Percentiles rank a stretch among this genome's conserved stretches.
Evolutionary conservation across 768 basidiomycete species (phyloP).

Genomic region (Cystofilobasidium capitatum): DNA sequence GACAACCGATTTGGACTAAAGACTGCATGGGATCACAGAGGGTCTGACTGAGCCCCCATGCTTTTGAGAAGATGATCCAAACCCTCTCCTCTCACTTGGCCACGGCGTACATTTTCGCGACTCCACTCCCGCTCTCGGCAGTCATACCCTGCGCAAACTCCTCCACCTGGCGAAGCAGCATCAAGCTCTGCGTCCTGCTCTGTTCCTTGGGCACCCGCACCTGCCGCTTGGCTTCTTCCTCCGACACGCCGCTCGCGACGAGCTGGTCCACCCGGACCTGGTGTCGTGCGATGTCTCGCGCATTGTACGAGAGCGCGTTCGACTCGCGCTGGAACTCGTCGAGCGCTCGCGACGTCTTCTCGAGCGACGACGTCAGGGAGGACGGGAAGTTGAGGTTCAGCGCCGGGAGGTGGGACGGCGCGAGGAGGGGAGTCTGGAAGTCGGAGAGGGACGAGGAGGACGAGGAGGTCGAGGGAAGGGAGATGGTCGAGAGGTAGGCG

Average conservation of each 20-base stretch:
- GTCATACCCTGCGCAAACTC: conserved; percentile 25
- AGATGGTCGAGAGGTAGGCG: conserved; percentile 20
- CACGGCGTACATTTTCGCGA: conserved; percentile 25
- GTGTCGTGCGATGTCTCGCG: conserved; percentile 26
- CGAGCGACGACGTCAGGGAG: conserved; percentile 18
- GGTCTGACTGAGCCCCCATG: no score
- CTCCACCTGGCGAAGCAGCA: conserved; percentile 23
- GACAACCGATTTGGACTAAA: no score
- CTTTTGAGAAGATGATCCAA: no score
- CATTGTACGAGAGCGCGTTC: conserved; percentile 27
- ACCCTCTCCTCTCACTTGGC: no score
- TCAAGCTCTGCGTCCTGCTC: conserved; percentile 15
- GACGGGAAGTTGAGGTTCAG: conserved; percentile 23
- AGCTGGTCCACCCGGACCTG: conserved; percentile 24
- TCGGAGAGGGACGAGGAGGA: neutral
- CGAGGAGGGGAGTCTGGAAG: neutral
- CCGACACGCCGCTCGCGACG: conserved; percentile 6
- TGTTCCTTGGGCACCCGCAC: conserved; percentile 22
- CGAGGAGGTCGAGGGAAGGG: conserved; percentile 11
- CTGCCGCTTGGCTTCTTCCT: conserved; percentile 23
- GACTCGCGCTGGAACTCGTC: conserved; percentile 26
- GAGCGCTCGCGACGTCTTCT: conserved; percentile 20
- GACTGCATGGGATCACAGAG: no score
- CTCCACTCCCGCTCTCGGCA: conserved; percentile 11
- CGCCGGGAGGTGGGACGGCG: conserved; percentile 6